Base-by-base conservation (phyloP, 2,329 filamentous ascomycete genomes). In the Ophiostoma sp. region DNA sequence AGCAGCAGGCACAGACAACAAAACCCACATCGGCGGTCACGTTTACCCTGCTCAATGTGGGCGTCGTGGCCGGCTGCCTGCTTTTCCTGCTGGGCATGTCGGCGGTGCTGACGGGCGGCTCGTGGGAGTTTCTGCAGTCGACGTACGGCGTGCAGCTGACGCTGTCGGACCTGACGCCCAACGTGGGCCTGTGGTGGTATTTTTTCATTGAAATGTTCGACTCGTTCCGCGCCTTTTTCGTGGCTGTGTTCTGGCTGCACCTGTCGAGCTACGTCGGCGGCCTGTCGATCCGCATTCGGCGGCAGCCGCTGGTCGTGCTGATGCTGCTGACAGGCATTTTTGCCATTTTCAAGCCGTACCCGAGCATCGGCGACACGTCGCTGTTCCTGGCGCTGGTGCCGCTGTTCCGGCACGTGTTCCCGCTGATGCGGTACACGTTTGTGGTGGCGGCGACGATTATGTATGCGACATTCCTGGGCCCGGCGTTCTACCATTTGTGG, bases 161-260 rank as follows among this genome's bases (percentile, higher is more conserved):
- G 0, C 86, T 99, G 2, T 92, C 93, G 10, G 95, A 99, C 77
- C 84, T 99, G 57, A 96, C 94, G 0, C 95, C 95, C 15, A 99
- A 98, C 74, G 91, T 96, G 39, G 95, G 95, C 1, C 84, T 99
- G 1, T 99, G 95, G 95, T 99, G 95, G 95, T 99, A 99, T 80
- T 99, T 99, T 81, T 98, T 99, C 78, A 96, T 96, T 75, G 94
- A 99, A 78, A 99, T 99, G 89, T 99, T 99, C 78, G 95, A 99
- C 80, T 94, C 94, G 0, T 99, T 99, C 85, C 87, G 95, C 54
- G 90, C 91, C 75, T 99, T 99, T 84, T 99, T 98, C 84, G 86
- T 99, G 3, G 95, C 92, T 69, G 94, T 99, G 67, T 99, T 99
- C 82, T 98, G 96, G 93, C 86, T 99, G 72, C 95, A 99, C 78